Base-by-base conservation (phyloP, 164 flowering plant genomes). In the Magnolia changhungtana region DNA sequence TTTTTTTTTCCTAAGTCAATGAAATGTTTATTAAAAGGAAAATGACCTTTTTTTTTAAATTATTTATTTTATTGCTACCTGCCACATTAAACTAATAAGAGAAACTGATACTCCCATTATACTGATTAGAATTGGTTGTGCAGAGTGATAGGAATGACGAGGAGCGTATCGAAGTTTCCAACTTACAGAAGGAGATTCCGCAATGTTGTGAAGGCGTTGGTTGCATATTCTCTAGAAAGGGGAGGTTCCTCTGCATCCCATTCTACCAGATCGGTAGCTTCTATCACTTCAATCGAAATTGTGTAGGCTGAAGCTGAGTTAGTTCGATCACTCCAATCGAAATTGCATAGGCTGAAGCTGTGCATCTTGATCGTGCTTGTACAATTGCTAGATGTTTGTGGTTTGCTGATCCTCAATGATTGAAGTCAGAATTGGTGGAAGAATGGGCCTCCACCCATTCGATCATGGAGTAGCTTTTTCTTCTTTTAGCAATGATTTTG, bases 111-210 rank as follows among this genome's bases (percentile, higher is more conserved):
- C 72, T 70, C 50, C 52, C 50, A 6, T 16, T 19, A 70, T 70
- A 69, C 72, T 59, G 8, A 75, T 58, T 19, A 69, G 55, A 58
- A 67, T 11, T 52, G 49, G 10, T n/a, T 85, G 72, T 55, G 80
- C 89, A 94, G 97, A 88, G 80, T 94, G 89, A 78, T 77, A 20
- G 97, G 98, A 81, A 87, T 94, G 80, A 70, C 80, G 2, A 86
- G 91, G 80, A 86, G 93, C 69, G 72, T 90, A 61, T 84, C 96
- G 1, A 94, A 89, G 87, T 80, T 94, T 27, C 98, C 97, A 9
- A 94, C 96, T 4, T 90, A 90, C 72, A 86, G 98, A 76, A 89
- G 98, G 80, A 84, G 72, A 80, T 92, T 68, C 76, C 83, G 86
- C 10, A 91, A 84, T 5, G 86, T 94, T 18, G 89, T 91, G 78